Evolutionary conservation across 73 alveolate species (phyloP).

Genomic region (Paraurostyla sp.): DNA sequence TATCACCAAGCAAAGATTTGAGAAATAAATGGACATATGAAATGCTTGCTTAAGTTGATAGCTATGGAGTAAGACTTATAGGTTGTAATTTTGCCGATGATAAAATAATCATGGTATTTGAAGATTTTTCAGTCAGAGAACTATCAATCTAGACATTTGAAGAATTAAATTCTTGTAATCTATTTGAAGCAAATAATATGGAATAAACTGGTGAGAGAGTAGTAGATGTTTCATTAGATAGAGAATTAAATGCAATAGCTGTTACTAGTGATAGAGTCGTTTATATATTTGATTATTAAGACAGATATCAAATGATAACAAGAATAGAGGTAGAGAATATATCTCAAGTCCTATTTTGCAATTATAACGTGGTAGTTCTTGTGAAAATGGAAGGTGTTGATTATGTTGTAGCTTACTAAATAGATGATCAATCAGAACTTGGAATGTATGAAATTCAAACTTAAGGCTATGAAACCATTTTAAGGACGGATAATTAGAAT

Average conservation of each 20-base stretch:
- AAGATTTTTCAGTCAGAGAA: constrained; percentile 52
- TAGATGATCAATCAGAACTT: constrained; percentile 8
- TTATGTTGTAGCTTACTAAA: constrained; percentile 2
- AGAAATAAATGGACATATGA: constrained; percentile 55
- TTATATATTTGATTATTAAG: constrained; percentile 26
- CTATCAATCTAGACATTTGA: constrained; percentile 6
- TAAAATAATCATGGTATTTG: constrained; percentile 17
- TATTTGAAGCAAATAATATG: not conserved
- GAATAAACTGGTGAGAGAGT: constrained; percentile 5
- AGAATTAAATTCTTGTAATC: not conserved
- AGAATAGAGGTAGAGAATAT: constrained; percentile 36
- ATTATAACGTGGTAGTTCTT: not conserved
- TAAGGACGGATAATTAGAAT: constrained; percentile 11
- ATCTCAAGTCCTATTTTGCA: constrained; percentile 6
- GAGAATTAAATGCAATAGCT: constrained; percentile 53
- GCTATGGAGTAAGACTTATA: not conserved
- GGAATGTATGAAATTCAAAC: not conserved
- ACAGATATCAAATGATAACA: not conserved
- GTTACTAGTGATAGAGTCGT: constrained; percentile 17
- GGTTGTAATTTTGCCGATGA: constrained; percentile 35
- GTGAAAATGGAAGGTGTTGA: not conserved
- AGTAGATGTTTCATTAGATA: constrained; percentile 23
- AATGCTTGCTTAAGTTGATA: not conserved
- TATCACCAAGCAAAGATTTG: constrained; percentile 20
- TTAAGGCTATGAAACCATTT: not conserved